Conservation (phyloP, 1,284 basidiomycete species). For the Vanrija humicola region DNA sequence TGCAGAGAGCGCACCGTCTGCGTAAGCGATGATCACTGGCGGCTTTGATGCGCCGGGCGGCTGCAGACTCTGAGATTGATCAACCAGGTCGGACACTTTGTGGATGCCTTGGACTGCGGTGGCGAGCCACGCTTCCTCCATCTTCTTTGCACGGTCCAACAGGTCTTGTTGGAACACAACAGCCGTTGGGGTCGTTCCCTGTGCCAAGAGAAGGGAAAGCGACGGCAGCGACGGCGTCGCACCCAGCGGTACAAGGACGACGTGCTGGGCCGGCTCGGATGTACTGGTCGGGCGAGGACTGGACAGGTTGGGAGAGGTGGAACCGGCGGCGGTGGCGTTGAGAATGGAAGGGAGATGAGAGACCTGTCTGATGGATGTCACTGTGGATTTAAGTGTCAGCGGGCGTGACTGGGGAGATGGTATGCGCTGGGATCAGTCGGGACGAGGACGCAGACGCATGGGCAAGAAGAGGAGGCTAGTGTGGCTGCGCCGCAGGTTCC, state of each 20-base stretch:
- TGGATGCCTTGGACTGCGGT: conserved; percentile 27
- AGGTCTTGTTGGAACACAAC: conserved; percentile 50
- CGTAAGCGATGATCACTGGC: conserved; percentile 44
- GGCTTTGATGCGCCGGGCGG: conserved; percentile 37
- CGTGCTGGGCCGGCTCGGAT: conserved; percentile 22
- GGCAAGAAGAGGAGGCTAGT: neutral
- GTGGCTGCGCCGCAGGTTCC: no score
- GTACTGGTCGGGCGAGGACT: conserved; percentile 12
- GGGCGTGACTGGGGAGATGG: neutral
- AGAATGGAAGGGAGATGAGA: conserved; percentile 36
- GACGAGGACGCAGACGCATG: no score
- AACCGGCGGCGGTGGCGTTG: neutral
- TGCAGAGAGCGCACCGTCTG: conserved; percentile 34
- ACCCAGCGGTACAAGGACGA: conserved; percentile 45
- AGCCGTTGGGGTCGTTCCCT: conserved; percentile 45
- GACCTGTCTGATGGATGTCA: conserved; percentile 35
- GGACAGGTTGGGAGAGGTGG: conserved; percentile 4
- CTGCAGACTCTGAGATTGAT: conserved; percentile 25
- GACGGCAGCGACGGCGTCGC: conserved; percentile 45
- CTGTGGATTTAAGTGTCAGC: conserved; percentile 12
- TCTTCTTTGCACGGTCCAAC: conserved; percentile 38
- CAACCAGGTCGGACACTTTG: conserved; percentile 39
- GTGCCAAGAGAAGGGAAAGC: conserved; percentile 38
- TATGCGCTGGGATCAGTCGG: neutral
- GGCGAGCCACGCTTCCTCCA: conserved; percentile 45